Evolutionary conservation across 371 early-diverging fungal genomes (phyloP), one percentile per base, ranked within the genome.

Genomic region (Haplosporangium sp.): DNA sequence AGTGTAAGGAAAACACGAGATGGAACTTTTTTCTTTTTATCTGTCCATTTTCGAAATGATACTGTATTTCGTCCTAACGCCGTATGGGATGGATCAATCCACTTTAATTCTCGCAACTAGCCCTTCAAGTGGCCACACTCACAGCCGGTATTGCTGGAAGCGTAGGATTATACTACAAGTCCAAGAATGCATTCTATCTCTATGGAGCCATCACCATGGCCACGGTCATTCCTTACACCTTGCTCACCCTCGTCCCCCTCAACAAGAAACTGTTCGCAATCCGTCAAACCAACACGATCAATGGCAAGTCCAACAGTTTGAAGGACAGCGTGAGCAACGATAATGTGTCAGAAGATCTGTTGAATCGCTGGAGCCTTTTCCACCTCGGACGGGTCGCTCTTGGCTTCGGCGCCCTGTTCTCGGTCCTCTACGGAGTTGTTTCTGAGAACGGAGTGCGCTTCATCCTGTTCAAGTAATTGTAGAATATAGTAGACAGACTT

Each of bases 131-230:
- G 16, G 16, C 64, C 12, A 36, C 53, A 56, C 36, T 59, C 16
- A 62, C 45, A 20, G 12, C 58, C 23, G 40, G 69, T 43, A 18
- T 64, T 12, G 36, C 60, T 21, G 64, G 72, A 52, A 51, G 55
- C 23, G 65, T 52, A 36, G 72, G 56, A 43, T 36, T 79, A 8
- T 72, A 64, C 66, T 64, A 68, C 65, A 57, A 72, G 64, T 68
- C 79, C 18, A 64, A 79, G 65, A 79, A 79, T 59, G 29, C 54
- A 48, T 72, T 55, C 12, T 79, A 67, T 53, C 55, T 79, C n/a
- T 72, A 72, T 38, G 58, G 68, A 8, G 72, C 79, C 20, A 50
- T 53, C 41, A 42, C 62, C 50, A 56, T 72, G 55, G 67, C 65
- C 41, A 23, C 48, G 21, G 23, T 59, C 21, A 41, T 79, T 36